A percentile compares a stretch with the other conserved stretches of the same genome.
These are phyloP conservation scores for Chimonanthus praecox DNA, from an alignment of 164 flowering plant species.

Conservation along the genomic window DNA sequence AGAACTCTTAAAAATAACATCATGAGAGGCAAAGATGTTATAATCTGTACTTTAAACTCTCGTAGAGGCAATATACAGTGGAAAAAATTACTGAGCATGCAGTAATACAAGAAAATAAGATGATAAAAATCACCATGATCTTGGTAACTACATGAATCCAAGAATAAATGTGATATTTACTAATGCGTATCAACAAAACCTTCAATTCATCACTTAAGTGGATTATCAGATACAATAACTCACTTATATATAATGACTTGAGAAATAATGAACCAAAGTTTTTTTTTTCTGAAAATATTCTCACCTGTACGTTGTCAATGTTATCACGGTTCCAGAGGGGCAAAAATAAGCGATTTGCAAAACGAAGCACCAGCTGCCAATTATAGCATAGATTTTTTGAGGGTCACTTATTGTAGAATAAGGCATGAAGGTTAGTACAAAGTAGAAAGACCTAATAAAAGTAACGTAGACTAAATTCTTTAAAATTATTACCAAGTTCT, in stretches of 20 bases:
- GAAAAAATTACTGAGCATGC: background rate
- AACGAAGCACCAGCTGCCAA: conserved; percentile 74
- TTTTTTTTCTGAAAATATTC: conserved; percentile 3
- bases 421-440: background rate
- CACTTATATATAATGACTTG: background rate
- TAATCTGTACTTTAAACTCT: too few relatives aligned
- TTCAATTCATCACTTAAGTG: background rate
- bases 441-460: background rate
- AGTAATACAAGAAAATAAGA: conserved; percentile 1
- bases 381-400: conserved; percentile 4
- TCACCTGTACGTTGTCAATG: conserved; percentile 65
- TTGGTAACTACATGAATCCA: background rate
- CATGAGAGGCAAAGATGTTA: background rate
- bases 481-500: conserved; percentile 74
- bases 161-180: background rate
- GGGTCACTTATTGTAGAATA: background rate
- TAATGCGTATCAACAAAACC: background rate
- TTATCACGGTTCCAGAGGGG: conserved; percentile 83
- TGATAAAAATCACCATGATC: background rate
- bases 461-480: background rate
- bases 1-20: too few relatives aligned
- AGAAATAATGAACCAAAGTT: background rate
- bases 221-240: background rate
- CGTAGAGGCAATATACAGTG: too few relatives aligned
- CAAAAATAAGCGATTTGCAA: conserved; percentile 72